These are phyloP conservation scores for Platismatia glauca DNA, from an alignment of 495 filamentous ascomycete genomes.

Conservation along the genomic window DNA sequence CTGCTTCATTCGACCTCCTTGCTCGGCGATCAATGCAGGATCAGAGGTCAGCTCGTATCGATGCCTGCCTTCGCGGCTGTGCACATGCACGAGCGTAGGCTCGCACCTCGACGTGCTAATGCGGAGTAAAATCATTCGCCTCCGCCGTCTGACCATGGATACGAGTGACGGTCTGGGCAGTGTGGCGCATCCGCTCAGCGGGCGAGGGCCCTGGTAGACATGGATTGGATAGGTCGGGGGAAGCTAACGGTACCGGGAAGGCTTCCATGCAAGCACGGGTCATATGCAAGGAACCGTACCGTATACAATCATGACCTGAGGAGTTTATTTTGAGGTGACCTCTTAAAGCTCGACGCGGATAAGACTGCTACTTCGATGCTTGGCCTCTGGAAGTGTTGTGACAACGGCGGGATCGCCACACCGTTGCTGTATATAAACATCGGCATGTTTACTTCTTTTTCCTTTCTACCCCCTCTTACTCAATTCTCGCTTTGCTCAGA, in stretches of 20 bases:
- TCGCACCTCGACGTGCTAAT: not conserved
- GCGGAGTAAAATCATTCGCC: no score
- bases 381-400: not conserved
- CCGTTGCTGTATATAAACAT: not conserved
- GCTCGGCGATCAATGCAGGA: not conserved
- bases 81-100: not conserved
- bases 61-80: not conserved
- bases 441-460: not conserved
- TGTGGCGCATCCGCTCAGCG: not conserved
- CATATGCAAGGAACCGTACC: not conserved
- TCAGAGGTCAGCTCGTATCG: not conserved
- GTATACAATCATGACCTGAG: not conserved
- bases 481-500: not conserved
- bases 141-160: not conserved
- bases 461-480: not conserved
- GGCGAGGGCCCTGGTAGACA: no score
- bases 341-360: not conserved
- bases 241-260: not conserved
- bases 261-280: not conserved
- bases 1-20: conserved; percentile 1
- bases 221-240: not conserved
- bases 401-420: not conserved
- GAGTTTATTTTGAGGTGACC: not conserved
- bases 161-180: not conserved
- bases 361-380: not conserved